phyloP scores from a whole-genome alignment of 2,329 filamentous ascomycete species.

The Fusarium lyarnte region DNA sequence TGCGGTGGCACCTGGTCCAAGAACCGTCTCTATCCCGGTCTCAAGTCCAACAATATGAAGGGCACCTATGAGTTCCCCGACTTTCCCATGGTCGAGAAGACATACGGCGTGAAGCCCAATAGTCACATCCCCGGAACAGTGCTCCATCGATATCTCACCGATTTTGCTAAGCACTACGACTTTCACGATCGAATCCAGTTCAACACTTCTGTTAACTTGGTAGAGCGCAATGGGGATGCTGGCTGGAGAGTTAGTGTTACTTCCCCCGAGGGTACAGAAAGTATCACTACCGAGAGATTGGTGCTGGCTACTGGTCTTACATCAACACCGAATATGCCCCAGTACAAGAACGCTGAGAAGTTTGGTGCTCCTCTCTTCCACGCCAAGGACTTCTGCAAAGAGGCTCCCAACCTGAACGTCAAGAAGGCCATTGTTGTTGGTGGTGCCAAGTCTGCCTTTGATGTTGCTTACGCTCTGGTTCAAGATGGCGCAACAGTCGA shows the following conservation, averaged over 20 bases:
- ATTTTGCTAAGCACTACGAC: conserved; percentile 56
- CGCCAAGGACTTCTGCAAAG: conserved; percentile 52
- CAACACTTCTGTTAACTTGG: conserved; percentile 58
- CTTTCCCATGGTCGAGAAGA: conserved; percentile 65
- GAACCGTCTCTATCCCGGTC: conserved; percentile 66
- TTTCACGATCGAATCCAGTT: conserved; percentile 60
- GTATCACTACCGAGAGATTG: conserved; percentile 50
- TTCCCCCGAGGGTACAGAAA: neutral
- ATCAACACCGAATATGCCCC: conserved; percentile 54
- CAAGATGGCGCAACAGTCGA: conserved; percentile 58
- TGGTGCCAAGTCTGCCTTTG: conserved; percentile 66
- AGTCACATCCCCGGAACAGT: conserved; percentile 50
- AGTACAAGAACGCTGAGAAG: conserved; percentile 48
- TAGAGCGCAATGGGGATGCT: conserved; percentile 40
- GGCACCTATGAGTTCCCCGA: conserved; percentile 72
- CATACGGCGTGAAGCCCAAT: conserved; percentile 51
- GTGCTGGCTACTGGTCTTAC: conserved; percentile 62
- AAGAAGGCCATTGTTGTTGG: conserved; percentile 60
- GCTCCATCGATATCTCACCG: conserved; percentile 51
- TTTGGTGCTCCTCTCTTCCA: conserved; percentile 56
- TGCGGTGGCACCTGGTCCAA: conserved; percentile 70
- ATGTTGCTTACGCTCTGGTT: conserved; percentile 65
- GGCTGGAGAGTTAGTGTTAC: conserved; percentile 36
- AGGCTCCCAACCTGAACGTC: conserved; percentile 45
- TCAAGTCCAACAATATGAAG: conserved; percentile 71